Base-by-base conservation (phyloP, 192 early-diverging fungal genomes). In the Spizellomyces punctatus region DNA sequence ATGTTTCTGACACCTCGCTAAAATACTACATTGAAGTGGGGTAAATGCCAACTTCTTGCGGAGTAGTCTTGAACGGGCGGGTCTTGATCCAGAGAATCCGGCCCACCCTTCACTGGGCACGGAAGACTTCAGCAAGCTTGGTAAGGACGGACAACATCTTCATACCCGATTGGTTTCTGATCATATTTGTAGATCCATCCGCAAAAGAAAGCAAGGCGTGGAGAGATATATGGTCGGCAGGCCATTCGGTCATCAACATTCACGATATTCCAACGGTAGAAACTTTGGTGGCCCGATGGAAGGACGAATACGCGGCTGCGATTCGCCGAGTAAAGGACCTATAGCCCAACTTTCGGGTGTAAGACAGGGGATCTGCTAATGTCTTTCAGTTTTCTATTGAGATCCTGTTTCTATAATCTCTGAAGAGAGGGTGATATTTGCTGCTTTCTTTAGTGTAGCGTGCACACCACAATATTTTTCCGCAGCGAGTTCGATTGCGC, bases 151-250 rank as follows among this genome's bases (percentile, higher is more conserved):
- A 56, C 65, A 45, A 36, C 8, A 10, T 22, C 64, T 14, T 50
- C 58, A 64, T 16, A n/a, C 16, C 9, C 67, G 42, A 46, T 16
- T 46, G 0, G 9, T 46, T 4, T 36, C 27, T 36, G 27, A 36
- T 36, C 27, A 36, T 56, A 1, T 67, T 54, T 56, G 66, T 2
- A 58, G 27, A 65, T 22, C 14, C 42, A 1, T 10, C 36, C 5
- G 54, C 6, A 8, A n/a, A 6, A 27, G 58, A n/a, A 14, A 6
- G 14, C 48, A 55, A 42, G 46, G 76, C 76, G 10, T 77, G 76
- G 76, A 57, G 64, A 41, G 76, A 77, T 46, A 49, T 77, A 4
- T 77, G 76, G 76, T 60, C 55, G 8, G 76, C 76, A 8, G 76
- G 76, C 0, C 76, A 77, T 45, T 68, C 69, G 4, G 66, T 73